phyloP scores from a whole-genome alignment of 495 filamentous ascomycete genomes.

The Haplographium delicatum region DNA sequence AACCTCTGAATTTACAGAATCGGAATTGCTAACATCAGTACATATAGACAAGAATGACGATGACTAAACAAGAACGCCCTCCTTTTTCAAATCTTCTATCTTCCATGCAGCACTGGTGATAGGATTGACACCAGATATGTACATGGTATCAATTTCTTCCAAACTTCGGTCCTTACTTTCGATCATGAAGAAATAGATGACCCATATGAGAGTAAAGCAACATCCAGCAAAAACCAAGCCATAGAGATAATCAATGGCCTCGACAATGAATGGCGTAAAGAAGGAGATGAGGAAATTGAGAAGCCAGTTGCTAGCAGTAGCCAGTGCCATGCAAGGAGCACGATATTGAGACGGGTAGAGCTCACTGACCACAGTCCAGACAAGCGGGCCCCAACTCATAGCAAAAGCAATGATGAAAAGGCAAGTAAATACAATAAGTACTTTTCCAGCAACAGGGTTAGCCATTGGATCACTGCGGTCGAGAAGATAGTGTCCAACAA shows the following conservation, averaged over 20 bases:
- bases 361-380: conserved; percentile 72
- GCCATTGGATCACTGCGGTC: conserved; percentile 38
- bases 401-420: conserved; percentile 57
- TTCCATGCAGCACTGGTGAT: conserved; percentile 59
- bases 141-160: conserved; percentile 73
- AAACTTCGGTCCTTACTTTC: conserved; percentile 50
- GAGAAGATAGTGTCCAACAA: conserved; percentile 57
- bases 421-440: conserved; percentile 73
- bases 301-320: conserved; percentile 74
- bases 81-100: too few species aligned
- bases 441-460: conserved; percentile 48
- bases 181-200: conserved; percentile 73
- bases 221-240: conserved; percentile 80
- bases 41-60: too few species aligned
- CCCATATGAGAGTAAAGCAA: conserved; percentile 58
- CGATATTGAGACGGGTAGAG: conserved; percentile 71
- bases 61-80: too few species aligned
- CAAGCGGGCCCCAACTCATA: conserved; percentile 77
- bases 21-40: too few species aligned
- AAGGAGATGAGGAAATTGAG: conserved; percentile 74
- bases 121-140: conserved; percentile 57
- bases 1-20: too few species aligned
- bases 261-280: conserved; percentile 76
- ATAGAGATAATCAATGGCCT: conserved; percentile 71
- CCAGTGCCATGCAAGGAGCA: conserved; percentile 63